Evolutionary conservation across 345 rosid genomes (phyloP), one percentile per base, ranked within the genome.

Genomic region (Firmiana major): DNA sequence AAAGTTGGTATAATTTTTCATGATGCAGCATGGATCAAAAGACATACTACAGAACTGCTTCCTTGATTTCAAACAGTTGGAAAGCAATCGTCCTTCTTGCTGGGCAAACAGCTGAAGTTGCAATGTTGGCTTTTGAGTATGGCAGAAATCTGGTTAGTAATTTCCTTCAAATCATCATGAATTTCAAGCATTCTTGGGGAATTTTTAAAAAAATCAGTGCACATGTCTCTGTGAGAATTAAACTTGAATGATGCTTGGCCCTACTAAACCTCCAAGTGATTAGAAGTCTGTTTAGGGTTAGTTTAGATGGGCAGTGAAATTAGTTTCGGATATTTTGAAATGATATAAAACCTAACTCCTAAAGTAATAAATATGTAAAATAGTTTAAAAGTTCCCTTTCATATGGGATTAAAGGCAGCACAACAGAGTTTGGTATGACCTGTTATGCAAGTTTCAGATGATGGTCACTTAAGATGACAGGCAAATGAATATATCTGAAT

Each of bases 121-220:
- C 97, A 42, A 71, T 80, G 63, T 71, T 96, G 90, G 98, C 99
- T 81, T 92, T 81, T 77, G 97, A 96, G 74, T 92, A 92, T 76
- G 99, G 99, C 16, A 92, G 80, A 84, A 91, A 93, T 89, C 94
- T 93, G 97, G 97, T 96, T 81, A 24, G 99, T 92, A 58, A 46
- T 76, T 72, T 43, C 53, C 21, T 57, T 40, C 73, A 43, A 43
- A 26, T 58, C 10, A 12, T 48, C 36, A 26, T 73, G 22, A 66
- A 28, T 15, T 34, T 22, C 36, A 58, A 45, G 28, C 1, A 36
- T 5, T 28, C 13, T 13, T 17, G 69, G 72, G 78, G 31, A 6
- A 13, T 9, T 28, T 73, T 55, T 66, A 28, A 54, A 28, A 28
- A 54, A 28, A 38, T 68, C n/a, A 21, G 17, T 7, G 64, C 9